These are phyloP conservation scores for Cymbopogon citratus DNA, from an alignment of 176 grass and related monocot genomes.

Conservation along the genomic window DNA sequence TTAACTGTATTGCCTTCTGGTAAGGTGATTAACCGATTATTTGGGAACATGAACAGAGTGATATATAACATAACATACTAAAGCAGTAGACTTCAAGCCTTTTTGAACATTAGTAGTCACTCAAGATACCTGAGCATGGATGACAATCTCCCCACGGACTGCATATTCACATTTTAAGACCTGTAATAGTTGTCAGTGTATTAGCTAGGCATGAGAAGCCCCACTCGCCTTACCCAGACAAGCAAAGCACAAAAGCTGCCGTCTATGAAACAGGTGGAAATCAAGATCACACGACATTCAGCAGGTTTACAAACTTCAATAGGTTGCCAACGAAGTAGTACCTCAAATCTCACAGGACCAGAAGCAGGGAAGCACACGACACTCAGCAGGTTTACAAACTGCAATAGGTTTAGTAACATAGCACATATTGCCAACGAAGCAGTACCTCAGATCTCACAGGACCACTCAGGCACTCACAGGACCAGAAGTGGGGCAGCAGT, in stretches of 20 bases:
- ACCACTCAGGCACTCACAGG: background rate
- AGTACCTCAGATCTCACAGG: slow-evolving; percentile 12
- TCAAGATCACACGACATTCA: background rate
- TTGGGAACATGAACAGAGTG: background rate
- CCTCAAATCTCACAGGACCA: background rate
- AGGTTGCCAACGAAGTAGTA: slow-evolving; percentile 14
- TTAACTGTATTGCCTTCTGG: background rate
- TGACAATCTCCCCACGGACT: slow-evolving; percentile 87
- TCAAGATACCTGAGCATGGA: slow-evolving; percentile 82
- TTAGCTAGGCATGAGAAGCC: slow-evolving; percentile 17
- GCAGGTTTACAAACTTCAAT: background rate
- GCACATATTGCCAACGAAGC: background rate
- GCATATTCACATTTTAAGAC: slow-evolving; percentile 95
- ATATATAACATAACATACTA: slow-evolving; percentile 8
- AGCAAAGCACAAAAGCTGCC: background rate
- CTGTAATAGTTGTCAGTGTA: slow-evolving; percentile 33
- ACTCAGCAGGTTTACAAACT: background rate
- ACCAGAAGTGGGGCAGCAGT: background rate
- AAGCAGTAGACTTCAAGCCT: background rate
- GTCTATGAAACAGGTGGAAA: background rate
- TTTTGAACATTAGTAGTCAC: background rate
- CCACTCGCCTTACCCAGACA: background rate
- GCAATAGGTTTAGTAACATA: background rate
- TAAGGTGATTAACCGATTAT: background rate
- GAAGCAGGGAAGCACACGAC: background rate